These are phyloP conservation scores for Daedalea quercina DNA, from an alignment of 768 basidiomycete genomes.

Conservation along the genomic window DNA sequence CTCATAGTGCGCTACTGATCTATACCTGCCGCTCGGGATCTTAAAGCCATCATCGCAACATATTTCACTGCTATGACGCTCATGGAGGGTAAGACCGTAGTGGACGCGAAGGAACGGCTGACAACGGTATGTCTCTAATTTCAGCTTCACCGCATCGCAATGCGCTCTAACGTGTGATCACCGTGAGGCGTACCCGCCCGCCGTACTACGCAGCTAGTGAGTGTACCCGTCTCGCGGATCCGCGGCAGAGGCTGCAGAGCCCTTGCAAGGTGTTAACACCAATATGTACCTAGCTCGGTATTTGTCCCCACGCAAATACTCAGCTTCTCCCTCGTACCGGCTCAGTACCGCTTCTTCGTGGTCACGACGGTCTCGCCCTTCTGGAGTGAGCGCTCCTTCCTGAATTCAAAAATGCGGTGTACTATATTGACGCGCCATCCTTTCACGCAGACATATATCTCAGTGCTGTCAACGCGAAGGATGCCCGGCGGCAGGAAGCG, in stretches of 20 bases:
- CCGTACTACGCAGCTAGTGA: conserved; percentile 67
- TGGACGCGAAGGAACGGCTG: conserved; percentile 43
- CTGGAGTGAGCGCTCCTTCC: conserved; percentile 38
- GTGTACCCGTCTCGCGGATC: no score
- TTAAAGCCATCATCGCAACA: conserved; percentile 41
- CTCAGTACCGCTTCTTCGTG: conserved; percentile 67
- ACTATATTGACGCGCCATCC: no score
- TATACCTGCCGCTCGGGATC: conserved; percentile 8
- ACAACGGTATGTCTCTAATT: conserved; percentile 21
- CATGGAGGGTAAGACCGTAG: conserved; percentile 64
- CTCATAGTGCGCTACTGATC: no score
- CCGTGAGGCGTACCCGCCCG: conserved; percentile 61
- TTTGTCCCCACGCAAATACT: conserved; percentile 72
- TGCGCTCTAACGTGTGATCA: neutral
- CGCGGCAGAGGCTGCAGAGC: no score
- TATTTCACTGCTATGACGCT: conserved; percentile 76
- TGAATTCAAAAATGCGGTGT: no score
- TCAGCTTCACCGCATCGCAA: no score
- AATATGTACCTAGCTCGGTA: conserved; percentile 30
- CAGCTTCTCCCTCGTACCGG: conserved; percentile 75
- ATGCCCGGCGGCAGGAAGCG: neutral
- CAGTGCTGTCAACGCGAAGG: conserved; percentile 22
- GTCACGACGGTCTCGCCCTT: conserved; percentile 74
- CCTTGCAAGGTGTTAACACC: no score
- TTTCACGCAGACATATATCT: conserved; percentile 19